A percentile compares a stretch with the other conserved stretches of the same genome.
phyloP scores from a whole-genome alignment of 257 asterid genomes.

The Fraxinus pennsylvanica region DNA sequence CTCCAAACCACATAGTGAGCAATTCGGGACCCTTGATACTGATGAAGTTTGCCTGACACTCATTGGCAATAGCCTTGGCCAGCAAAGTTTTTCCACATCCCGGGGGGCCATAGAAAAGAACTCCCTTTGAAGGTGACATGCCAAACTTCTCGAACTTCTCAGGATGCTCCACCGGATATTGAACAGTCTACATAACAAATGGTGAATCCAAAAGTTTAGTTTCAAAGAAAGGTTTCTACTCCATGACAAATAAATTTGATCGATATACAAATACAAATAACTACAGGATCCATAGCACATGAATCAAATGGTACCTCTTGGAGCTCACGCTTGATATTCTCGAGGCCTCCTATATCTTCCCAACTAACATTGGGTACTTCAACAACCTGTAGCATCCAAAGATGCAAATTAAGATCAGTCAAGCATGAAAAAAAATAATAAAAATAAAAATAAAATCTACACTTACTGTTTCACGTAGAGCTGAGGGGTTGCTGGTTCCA shows the following conservation, averaged over 20 bases:
- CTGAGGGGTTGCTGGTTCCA: conserved; percentile 95
- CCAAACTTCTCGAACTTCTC: conserved; percentile 96
- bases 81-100: conserved; percentile 90
- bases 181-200: conserved; percentile 64
- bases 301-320: conserved; percentile 61
- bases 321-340: conserved; percentile 86
- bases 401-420: conserved; percentile 21
- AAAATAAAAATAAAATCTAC: not conserved
- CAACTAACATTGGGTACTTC: conserved; percentile 86
- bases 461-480: conserved; percentile 86
- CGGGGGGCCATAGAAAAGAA: conserved; percentile 89
- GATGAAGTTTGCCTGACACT: conserved; percentile 91
- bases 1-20: conserved; percentile 98
- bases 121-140: conserved; percentile 96
- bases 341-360: conserved; percentile 93
- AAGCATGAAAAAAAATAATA: not conserved
- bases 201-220: conserved; percentile 14
- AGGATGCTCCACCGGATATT: conserved; percentile 96
- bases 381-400: conserved; percentile 57
- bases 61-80: conserved; percentile 93
- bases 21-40: conserved; percentile 91
- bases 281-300: not conserved
- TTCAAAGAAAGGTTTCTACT: not conserved
- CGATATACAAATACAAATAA: too few relatives aligned
- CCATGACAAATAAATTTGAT: not conserved